Evolutionary conservation across 805 yeast species (phyloP), one percentile per base, ranked within the genome.

Genomic region (Candida golubevii): DNA sequence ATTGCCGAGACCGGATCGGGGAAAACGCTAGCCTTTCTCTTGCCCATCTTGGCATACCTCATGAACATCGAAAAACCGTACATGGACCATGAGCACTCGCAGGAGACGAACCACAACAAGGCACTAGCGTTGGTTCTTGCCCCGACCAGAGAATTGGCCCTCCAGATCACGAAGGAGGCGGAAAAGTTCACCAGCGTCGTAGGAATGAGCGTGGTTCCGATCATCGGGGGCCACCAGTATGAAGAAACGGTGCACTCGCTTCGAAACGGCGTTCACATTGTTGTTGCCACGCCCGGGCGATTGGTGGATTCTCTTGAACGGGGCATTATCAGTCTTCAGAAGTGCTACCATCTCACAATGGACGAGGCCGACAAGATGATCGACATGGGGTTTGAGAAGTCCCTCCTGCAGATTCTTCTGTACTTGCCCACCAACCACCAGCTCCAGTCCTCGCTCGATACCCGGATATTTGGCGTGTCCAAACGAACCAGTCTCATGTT

Each of bases 1-100:
- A 77, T 90, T n/a, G 97, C 98, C 0, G 89, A 89, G 53, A 91
- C 99, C 0, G 99, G 99, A 10, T 86, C 96, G 1, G 99, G 99
- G 55, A 91, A 93, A 60, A 91, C 99, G 0, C 69, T 90, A 10
- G 84, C 95, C 2, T 91, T 83, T 62, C 60, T 86, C 9, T 62
- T 91, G 2, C 98, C 99, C 0, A 63, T 88, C 40, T 58, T 86
- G 8, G 60, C 79, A 2, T 80, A 79, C 50, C 67, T 84, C 12
- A 50, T 65, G 7, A 48, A 55, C 7, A 61, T 67, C 10, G 73
- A 69, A 36, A 35, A 47, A 12, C 63, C 65, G 43, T 70, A 66
- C 45, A 42, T 67, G 44, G 48, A 58, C 33, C 61, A 49, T 64
- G 65, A 75, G 62, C 57, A 62, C 67, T 35, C 79, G 26, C 77